A percentile compares a stretch with the other conserved stretches of the same genome.
These are phyloP conservation scores for Agarophyton chilense DNA, from an alignment of 23 red algal genomes.

Conservation along the genomic window DNA sequence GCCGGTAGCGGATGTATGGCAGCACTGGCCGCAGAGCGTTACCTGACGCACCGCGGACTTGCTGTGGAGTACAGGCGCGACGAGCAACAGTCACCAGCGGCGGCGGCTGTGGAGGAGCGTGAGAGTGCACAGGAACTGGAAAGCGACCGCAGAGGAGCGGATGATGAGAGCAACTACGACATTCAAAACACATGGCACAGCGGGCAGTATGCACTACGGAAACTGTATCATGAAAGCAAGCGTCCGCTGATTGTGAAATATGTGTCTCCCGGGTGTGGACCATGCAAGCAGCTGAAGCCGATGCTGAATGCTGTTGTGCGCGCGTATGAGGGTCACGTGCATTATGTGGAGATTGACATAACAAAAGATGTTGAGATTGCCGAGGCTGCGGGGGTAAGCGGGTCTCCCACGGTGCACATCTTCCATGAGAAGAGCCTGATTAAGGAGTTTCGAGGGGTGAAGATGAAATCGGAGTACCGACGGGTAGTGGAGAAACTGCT, in stretches of 20 bases:
- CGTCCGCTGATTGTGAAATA: slow-evolving; percentile 74
- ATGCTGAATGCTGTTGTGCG: slow-evolving; percentile 59
- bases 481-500: slow-evolving; percentile 41
- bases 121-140: neutral
- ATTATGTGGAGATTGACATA: slow-evolving; percentile 78
- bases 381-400: slow-evolving; percentile 63
- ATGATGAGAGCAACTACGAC: slow-evolving; percentile 60
- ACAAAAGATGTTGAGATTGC: slow-evolving; percentile 53
- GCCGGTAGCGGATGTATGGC: slow-evolving; percentile 94
- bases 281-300: slow-evolving; percentile 63
- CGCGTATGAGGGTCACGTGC: slow-evolving; percentile 50
- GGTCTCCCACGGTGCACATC: slow-evolving; percentile 66
- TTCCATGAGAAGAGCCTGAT: slow-evolving; percentile 68
- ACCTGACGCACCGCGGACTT: slow-evolving; percentile 38
- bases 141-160: neutral
- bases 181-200: slow-evolving; percentile 39
- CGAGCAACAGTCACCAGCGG: neutral
- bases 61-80: slow-evolving; percentile 38
- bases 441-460: slow-evolving; percentile 51
- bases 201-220: slow-evolving; percentile 68
- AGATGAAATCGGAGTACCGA: slow-evolving; percentile 68
- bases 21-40: slow-evolving; percentile 86
- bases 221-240: slow-evolving; percentile 72
- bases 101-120: slow-evolving; percentile 26
- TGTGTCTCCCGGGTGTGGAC: slow-evolving; percentile 58